Conservation (phyloP, 1,284 basidiomycete species). For the Fomitopsis schrenkii region DNA sequence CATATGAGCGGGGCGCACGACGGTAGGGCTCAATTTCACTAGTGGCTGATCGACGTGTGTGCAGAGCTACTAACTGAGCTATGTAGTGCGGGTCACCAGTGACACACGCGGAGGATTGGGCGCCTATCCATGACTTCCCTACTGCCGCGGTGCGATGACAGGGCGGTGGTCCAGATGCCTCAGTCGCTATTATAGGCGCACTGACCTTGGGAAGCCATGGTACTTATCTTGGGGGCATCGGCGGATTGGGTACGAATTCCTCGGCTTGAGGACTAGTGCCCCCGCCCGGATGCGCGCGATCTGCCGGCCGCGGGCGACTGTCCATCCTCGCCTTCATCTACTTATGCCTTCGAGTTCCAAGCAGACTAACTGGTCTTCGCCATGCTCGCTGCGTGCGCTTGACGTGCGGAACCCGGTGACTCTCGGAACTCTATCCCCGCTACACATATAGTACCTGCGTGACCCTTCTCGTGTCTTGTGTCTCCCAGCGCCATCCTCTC, state of each 20-base stretch:
- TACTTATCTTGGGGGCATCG: too few relatives aligned
- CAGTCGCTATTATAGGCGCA: too few relatives aligned
- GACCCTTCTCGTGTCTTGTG: not conserved
- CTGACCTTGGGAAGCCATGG: too few relatives aligned
- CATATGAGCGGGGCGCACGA: too few relatives aligned
- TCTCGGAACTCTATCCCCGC: not conserved
- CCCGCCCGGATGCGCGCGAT: not conserved
- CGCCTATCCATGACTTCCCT: too few relatives aligned
- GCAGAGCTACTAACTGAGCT: too few relatives aligned
- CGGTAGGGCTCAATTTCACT: too few relatives aligned
- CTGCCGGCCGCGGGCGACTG: not conserved
- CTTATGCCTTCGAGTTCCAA: not conserved
- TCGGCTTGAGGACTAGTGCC: not conserved
- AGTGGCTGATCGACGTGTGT: too few relatives aligned
- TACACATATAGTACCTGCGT: not conserved
- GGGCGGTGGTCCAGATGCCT: too few relatives aligned
- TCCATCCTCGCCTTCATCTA: not conserved
- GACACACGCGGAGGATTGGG: too few relatives aligned
- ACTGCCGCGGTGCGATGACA: too few relatives aligned
- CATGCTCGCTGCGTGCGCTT: not conserved
- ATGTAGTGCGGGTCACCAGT: too few relatives aligned
- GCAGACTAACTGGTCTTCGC: not conserved
- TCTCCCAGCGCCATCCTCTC: not conserved
- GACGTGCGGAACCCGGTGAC: not conserved
- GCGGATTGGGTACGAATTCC: not conserved